Evolutionary conservation across 2,329 filamentous ascomycete genomes (phyloP).

Genomic region (Colletotrichum sansevieriae): DNA sequence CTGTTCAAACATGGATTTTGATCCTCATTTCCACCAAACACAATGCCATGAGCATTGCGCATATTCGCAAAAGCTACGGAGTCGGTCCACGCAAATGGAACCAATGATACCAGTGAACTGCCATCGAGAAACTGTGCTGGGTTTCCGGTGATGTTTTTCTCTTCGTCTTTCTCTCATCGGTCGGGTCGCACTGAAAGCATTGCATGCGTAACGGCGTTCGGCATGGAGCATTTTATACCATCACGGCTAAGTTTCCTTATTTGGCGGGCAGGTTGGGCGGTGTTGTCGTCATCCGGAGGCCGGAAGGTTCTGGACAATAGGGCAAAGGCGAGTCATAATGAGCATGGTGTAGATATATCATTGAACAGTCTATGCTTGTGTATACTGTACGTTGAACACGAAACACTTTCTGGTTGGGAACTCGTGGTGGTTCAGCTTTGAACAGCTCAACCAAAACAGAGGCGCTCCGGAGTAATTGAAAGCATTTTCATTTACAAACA

Average conservation of each 20-base stretch:
- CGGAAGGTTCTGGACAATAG: slow-evolving; percentile 8
- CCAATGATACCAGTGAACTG: slow-evolving; percentile 39
- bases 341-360: slow-evolving; percentile 43
- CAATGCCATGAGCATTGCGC: slow-evolving; percentile 19
- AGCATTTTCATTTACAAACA: slow-evolving; percentile 4
- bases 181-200: slow-evolving; percentile 42
- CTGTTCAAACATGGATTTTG: slow-evolving; percentile 2
- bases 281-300: slow-evolving; percentile 11
- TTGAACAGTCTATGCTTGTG: slow-evolving; percentile 43
- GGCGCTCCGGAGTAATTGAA: slow-evolving; percentile 27
- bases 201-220: slow-evolving; percentile 43
- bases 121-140: slow-evolving; percentile 18
- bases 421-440: background rate
- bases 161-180: slow-evolving; percentile 39
- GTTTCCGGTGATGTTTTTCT: slow-evolving; percentile 39
- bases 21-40: background rate
- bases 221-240: slow-evolving; percentile 44
- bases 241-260: slow-evolving; percentile 30
- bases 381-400: slow-evolving; percentile 41
- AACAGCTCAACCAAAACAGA: slow-evolving; percentile 6
- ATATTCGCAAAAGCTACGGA: slow-evolving; percentile 31
- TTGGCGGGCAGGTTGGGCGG: slow-evolving; percentile 26
- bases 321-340: slow-evolving; percentile 34
- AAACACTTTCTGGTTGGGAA: slow-evolving; percentile 27
- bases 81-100: slow-evolving; percentile 31